A percentile compares a stretch with the other conserved stretches of the same genome.
These are phyloP conservation scores for Smithsoniella earleae DNA, from an alignment of 163 green algal species.

Conservation along the genomic window DNA sequence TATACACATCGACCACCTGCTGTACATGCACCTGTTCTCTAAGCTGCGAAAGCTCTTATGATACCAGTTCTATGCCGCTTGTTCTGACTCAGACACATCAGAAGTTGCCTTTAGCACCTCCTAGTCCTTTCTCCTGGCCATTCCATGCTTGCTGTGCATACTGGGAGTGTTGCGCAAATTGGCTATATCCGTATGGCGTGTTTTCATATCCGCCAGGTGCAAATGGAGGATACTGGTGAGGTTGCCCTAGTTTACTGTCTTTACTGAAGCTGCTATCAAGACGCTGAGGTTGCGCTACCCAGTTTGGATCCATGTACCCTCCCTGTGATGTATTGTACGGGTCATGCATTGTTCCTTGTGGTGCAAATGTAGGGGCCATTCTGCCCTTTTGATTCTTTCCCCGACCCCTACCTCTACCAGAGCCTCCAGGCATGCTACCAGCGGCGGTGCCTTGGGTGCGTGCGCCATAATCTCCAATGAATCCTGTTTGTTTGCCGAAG, in stretches of 20 bases:
- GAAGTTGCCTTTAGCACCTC: constrained; percentile 13
- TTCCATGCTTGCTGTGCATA: constrained; percentile 11
- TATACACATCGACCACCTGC: background rate
- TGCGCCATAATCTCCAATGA: background rate
- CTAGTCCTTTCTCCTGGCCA: background rate
- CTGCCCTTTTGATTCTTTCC: constrained; percentile 25
- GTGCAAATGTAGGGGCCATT: background rate
- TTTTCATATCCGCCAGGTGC: background rate
- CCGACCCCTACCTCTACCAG: background rate
- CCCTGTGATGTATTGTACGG: constrained; percentile 6
- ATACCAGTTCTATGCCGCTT: no score
- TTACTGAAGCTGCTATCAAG: constrained; percentile 1
- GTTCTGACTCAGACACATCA: background rate
- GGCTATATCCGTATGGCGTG: background rate
- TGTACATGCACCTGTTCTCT: background rate
- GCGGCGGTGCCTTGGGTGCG: no score
- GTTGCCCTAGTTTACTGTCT: background rate
- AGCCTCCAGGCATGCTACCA: constrained; percentile 4
- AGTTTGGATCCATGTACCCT: constrained; percentile 4
- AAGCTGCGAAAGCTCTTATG: background rate
- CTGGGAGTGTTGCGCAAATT: constrained; percentile 8
- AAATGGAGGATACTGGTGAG: background rate
- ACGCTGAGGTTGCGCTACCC: background rate
- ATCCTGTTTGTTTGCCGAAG: background rate
- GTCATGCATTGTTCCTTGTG: constrained; percentile 9